A percentile compares a stretch with the other conserved stretches of the same genome.
phyloP scores from a whole-genome alignment of 1,139 yeast species.

The Pneumocystis jirovecii region DNA sequence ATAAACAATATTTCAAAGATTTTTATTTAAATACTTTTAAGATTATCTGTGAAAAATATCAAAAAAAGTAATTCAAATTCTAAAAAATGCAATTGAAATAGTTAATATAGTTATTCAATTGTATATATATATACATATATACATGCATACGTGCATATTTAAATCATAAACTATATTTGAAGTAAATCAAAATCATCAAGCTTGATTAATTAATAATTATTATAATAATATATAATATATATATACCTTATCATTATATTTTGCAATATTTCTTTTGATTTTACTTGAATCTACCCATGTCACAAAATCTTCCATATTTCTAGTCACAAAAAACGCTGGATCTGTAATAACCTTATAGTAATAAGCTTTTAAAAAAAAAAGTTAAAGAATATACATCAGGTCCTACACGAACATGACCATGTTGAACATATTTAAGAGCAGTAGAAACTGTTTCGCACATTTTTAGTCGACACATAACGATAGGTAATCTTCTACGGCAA shows the following conservation, averaged over 20 bases:
- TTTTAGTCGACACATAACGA: slow-evolving; percentile 83
- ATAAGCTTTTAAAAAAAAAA: background rate
- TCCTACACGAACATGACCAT: slow-evolving; percentile 95
- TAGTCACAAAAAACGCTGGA: slow-evolving; percentile 84
- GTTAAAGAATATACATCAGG: slow-evolving; percentile 37
- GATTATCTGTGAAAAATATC: no score
- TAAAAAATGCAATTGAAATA: background rate
- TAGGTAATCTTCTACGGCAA: slow-evolving; percentile 84
- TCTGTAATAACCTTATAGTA: slow-evolving; percentile 52
- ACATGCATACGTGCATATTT: no score
- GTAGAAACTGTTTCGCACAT: slow-evolving; percentile 86
- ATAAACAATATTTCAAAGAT: no score
- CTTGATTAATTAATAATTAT: slow-evolving; percentile 3
- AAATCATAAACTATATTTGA: slow-evolving; percentile 11
- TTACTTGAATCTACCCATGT: slow-evolving; percentile 95
- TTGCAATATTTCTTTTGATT: slow-evolving; percentile 77
- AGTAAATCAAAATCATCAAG: slow-evolving; percentile 30
- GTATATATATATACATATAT: background rate
- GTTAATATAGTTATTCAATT: background rate
- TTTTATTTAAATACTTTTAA: no score
- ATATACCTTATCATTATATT: slow-evolving; percentile 51
- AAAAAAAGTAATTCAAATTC: background rate
- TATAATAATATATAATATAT: background rate
- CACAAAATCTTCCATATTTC: slow-evolving; percentile 81
- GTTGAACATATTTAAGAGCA: slow-evolving; percentile 85